These are phyloP conservation scores for Neurospora africana DNA, from an alignment of 495 filamentous ascomycete genomes.

Conservation along the genomic window DNA sequence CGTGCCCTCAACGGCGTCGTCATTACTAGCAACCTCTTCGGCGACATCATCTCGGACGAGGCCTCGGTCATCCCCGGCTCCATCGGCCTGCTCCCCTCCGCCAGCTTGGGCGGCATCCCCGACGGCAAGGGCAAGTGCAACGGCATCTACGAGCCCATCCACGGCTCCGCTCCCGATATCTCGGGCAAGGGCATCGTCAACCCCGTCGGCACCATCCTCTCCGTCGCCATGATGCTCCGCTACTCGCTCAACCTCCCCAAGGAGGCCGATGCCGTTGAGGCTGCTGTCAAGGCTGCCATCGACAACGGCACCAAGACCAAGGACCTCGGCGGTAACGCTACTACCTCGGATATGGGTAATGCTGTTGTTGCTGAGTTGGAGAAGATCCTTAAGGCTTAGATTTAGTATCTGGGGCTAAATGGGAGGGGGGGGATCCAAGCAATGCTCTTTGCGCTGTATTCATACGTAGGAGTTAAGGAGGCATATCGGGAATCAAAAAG, in stretches of 20 bases:
- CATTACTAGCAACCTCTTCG: constrained; percentile 90
- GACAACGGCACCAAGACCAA: constrained; percentile 63
- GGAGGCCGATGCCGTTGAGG: constrained; percentile 65
- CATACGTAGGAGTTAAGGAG: background rate
- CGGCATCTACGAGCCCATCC: constrained; percentile 96
- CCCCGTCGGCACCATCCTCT: constrained; percentile 73
- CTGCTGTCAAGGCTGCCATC: constrained; percentile 66
- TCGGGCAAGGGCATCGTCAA: constrained; percentile 84
- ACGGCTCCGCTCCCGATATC: constrained; percentile 73
- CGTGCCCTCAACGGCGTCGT: constrained; percentile 83
- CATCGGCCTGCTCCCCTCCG: constrained; percentile 81
- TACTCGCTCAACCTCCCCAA: constrained; percentile 72
- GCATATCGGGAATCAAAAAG: background rate
- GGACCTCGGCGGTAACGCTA: constrained; percentile 66
- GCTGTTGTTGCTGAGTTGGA: constrained; percentile 62
- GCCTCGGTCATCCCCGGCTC: constrained; percentile 91
- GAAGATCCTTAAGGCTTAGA: constrained; percentile 36
- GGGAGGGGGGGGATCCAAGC: background rate
- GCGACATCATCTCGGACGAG: constrained; percentile 95
- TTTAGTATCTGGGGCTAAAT: background rate
- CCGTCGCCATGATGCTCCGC: constrained; percentile 82
- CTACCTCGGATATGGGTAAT: constrained; percentile 73
- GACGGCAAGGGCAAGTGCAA: constrained; percentile 65
- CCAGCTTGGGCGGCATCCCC: constrained; percentile 76
- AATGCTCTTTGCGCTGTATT: background rate